Conservation (phyloP, 1,284 basidiomycete species). For the Trametes pubescens region DNA sequence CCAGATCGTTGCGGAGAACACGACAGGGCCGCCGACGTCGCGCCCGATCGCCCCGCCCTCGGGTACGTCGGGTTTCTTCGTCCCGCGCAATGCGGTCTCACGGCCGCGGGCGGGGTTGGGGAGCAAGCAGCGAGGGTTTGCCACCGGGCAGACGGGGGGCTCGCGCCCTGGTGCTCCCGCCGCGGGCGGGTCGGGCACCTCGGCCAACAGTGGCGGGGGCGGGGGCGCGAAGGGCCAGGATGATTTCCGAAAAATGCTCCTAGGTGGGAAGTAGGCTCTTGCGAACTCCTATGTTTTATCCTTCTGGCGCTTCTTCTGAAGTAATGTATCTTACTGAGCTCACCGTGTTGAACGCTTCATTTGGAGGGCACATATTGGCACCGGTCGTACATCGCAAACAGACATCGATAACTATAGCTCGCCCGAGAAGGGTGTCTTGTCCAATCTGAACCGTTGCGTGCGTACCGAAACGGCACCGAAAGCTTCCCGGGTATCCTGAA, state of each 20-base stretch:
- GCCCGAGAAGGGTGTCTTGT: neutral
- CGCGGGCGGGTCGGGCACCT: constrained; percentile 17
- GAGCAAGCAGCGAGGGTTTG: constrained; percentile 49
- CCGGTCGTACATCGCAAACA: too few species aligned
- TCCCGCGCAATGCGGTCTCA: constrained; percentile 69
- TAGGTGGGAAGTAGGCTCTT: constrained; percentile 38
- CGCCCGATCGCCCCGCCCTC: constrained; percentile 49
- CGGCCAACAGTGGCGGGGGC: constrained; percentile 25
- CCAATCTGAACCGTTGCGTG: neutral
- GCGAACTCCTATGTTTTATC: neutral
- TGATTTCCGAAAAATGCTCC: constrained; percentile 82
- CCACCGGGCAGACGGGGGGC: constrained; percentile 32
- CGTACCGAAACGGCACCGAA: neutral
- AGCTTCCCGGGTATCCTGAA: neutral
- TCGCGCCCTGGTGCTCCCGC: constrained; percentile 24
- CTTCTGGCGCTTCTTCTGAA: too few species aligned
- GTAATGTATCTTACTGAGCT: too few species aligned
- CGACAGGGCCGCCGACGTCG: constrained; percentile 38
- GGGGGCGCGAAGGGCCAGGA: constrained; percentile 67
- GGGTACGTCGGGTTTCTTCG: constrained; percentile 59
- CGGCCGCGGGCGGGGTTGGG: constrained; percentile 77
- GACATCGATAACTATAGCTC: too few species aligned
- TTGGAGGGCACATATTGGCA: too few species aligned
- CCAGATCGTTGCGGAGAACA: constrained; percentile 62
- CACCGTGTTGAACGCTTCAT: too few species aligned